Conservation (phyloP, 2,329 filamentous ascomycete genomes). For the Botrytis tulipae region DNA sequence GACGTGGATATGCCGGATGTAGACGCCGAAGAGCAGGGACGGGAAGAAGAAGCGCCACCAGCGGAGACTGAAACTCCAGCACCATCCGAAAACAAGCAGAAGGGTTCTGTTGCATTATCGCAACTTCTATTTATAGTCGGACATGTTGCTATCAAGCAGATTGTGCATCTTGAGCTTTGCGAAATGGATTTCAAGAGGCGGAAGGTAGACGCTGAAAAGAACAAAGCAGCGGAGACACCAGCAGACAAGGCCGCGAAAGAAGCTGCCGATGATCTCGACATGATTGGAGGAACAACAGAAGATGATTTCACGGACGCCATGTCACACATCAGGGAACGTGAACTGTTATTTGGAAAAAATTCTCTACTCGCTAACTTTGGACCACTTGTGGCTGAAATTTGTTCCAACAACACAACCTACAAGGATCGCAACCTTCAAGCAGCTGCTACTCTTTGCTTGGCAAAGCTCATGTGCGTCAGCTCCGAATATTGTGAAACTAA, state of each 20-base stretch:
- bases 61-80: slow-evolving; percentile 14
- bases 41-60: slow-evolving; percentile 27
- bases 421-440: slow-evolving; percentile 87
- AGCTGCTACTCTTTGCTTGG: slow-evolving; percentile 88
- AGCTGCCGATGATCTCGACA: slow-evolving; percentile 85
- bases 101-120: slow-evolving; percentile 73
- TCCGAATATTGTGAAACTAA: slow-evolving; percentile 95
- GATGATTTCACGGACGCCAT: slow-evolving; percentile 90
- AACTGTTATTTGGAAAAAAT: slow-evolving; percentile 77
- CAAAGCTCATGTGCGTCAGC: slow-evolving; percentile 98
- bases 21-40: slow-evolving; percentile 30
- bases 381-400: slow-evolving; percentile 87
- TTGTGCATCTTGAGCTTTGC: slow-evolving; percentile 95
- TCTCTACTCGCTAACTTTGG: slow-evolving; percentile 90
- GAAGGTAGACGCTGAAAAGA: slow-evolving; percentile 86
- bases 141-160: slow-evolving; percentile 97
- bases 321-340: slow-evolving; percentile 78
- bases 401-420: slow-evolving; percentile 90
- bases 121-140: slow-evolving; percentile 94
- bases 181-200: slow-evolving; percentile 96
- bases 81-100: slow-evolving; percentile 50
- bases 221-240: slow-evolving; percentile 45
- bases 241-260: slow-evolving; percentile 57
- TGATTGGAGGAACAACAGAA: slow-evolving; percentile 94
- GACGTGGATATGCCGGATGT: slow-evolving; percentile 24